Evolutionary conservation across 116 monocot species (phyloP), one percentile per base, ranked within the genome.

Genomic region (Trichopus zeylanicus): DNA sequence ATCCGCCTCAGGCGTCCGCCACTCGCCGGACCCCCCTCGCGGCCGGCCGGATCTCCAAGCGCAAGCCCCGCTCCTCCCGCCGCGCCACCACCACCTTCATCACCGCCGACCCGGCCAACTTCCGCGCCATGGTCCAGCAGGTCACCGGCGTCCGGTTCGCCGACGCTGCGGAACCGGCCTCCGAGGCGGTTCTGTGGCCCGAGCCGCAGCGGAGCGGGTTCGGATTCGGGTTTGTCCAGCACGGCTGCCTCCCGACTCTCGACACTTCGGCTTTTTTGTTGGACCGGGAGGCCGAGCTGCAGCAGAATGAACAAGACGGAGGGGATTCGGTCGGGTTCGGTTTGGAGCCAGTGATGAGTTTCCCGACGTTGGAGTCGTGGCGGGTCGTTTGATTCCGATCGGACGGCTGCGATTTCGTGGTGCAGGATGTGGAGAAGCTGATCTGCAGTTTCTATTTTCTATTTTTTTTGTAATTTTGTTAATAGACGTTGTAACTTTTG

Each of bases 41-140:
- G 3, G 9, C 56, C 61, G 20, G 38, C 15, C 56, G 35, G 56
- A 55, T 57, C 10, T 5, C 38, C 22, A 77, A 46, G 60, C 64
- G 70, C 13, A 62, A 61, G 52, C 53, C 60, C 1, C 48, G 68
- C n/a, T 59, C 68, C 1, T 23, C 59, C 18, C 59, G 51, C 23
- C 34, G 53, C 22, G 22, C 59, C 4, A 13, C 61, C 2, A 70
- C 70, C 9, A 70, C 55, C 4, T 70, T 62, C 55, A 70, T 70
- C 54, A 53, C 52, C 31, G 76, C 70, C 23, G 76, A 76, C 49
- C 65, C 54, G 5, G 38, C 65, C 49, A 60, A 66, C 55, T 76
- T 76, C 70, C 66, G 76, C 16, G 60, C 51, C 47, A 69, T 76
- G 76, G 76, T 76, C 13, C 76, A 76, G 65, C 53, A 70, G 61